Conservation (phyloP, 2,329 filamentous ascomycete species). For the Chrysoporthe deuterocubensis region DNA sequence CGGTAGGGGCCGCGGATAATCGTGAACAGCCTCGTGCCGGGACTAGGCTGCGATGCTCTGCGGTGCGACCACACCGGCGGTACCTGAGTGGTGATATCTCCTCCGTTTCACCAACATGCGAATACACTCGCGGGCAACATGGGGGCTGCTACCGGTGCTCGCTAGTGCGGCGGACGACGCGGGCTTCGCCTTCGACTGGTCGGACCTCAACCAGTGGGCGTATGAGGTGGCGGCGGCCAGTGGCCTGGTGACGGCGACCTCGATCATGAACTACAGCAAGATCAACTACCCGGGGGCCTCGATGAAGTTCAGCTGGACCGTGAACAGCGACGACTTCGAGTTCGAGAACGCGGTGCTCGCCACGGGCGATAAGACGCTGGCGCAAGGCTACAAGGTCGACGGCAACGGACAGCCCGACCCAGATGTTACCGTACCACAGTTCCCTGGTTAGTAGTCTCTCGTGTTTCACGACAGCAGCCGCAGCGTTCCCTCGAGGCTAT, state of each 20-base stretch:
- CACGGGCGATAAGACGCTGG: background rate
- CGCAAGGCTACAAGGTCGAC: background rate
- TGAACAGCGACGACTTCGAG: background rate
- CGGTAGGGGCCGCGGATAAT: background rate
- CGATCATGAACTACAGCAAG: slow-evolving; percentile 3
- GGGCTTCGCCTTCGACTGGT: background rate
- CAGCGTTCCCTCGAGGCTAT: too few relatives aligned
- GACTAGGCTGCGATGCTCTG: slow-evolving; percentile 3
- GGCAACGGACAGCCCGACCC: background rate
- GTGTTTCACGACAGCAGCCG: background rate
- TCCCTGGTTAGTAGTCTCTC: background rate
- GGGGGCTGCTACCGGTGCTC: background rate
- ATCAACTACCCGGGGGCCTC: background rate
- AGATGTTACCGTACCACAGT: background rate
- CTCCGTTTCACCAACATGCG: slow-evolving; percentile 10
- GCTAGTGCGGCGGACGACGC: background rate
- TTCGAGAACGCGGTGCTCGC: background rate
- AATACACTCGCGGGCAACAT: background rate
- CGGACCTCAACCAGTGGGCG: background rate
- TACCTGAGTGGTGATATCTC: background rate
- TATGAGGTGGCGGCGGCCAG: background rate
- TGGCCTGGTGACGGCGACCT: background rate
- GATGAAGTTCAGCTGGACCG: background rate
- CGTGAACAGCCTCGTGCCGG: background rate
- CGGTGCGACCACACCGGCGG: background rate